These are phyloP conservation scores for Closterium sp. DNA, from an alignment of 139 green algal genomes.

Conservation along the genomic window DNA sequence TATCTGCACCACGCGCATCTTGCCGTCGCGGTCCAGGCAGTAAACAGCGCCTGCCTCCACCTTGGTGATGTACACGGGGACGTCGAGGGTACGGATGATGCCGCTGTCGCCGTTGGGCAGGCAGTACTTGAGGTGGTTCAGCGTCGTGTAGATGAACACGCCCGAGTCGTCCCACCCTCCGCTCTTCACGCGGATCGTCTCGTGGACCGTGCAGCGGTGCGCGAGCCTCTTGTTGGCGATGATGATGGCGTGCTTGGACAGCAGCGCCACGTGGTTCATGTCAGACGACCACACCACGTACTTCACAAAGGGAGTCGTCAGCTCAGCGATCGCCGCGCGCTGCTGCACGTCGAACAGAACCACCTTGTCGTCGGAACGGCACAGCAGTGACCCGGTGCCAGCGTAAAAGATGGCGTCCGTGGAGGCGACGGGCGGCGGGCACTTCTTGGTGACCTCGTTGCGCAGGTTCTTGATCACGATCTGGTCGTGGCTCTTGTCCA, in stretches of 20 bases:
- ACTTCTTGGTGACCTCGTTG: constrained; percentile 99
- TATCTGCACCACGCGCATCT: constrained; percentile 80
- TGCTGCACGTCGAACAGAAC: constrained; percentile 98
- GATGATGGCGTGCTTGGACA: constrained; percentile 97
- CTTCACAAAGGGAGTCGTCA: constrained; percentile 89
- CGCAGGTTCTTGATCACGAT: constrained; percentile 90
- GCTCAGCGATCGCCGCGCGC: constrained; percentile 78
- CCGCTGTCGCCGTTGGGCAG: constrained; percentile 95
- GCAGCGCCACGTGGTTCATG: constrained; percentile 89
- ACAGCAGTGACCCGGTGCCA: constrained; percentile 91
- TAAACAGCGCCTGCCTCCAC: constrained; percentile 75
- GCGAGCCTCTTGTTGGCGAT: constrained; percentile 89
- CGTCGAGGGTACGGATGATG: constrained; percentile 96
- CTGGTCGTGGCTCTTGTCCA: constrained; percentile 86
- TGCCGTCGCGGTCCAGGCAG: constrained; percentile 95
- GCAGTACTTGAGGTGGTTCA: constrained; percentile 99
- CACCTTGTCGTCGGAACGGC: constrained; percentile 92
- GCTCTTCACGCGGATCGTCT: constrained; percentile 94
- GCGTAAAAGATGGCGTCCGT: constrained; percentile 95
- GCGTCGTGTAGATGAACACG: constrained; percentile 97
- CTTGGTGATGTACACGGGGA: constrained; percentile 91
- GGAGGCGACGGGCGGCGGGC: constrained; percentile 68
- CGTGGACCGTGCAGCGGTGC: constrained; percentile 88
- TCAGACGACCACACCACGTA: constrained; percentile 96
- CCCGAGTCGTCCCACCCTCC: constrained; percentile 95